Base-by-base conservation (phyloP, 164 flowering plant species). In the Aristolochia contorta region DNA sequence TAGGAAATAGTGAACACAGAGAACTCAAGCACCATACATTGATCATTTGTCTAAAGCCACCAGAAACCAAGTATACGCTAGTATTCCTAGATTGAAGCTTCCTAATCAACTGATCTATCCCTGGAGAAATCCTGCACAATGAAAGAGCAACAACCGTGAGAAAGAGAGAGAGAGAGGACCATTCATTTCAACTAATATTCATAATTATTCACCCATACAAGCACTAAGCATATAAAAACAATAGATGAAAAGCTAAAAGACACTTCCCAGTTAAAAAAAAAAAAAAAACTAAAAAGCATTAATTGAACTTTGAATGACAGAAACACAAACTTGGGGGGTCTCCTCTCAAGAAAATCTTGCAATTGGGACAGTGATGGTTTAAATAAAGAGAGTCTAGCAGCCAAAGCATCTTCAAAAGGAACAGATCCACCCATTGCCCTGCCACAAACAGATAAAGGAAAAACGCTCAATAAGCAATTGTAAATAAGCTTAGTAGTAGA, bases 31-130 rank as follows among this genome's bases (percentile, higher is more conserved):
- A 46, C 24, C 77, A 61, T 85, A 94, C 97, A 60, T 91, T 75
- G 73, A 94, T 94, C 97, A 94, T 94, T 75, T 94, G 99, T 57
- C 96, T 90, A 61, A 94, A 91, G 63, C 99, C 99, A 71, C 99
- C 99, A 54, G 99, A 94, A 59, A 94, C 67, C 63, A 91, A 71
- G 75, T 89, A 89, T 27, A 91, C 90, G 58, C 74, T 68, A 12
- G 58, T 82, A 30, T 77, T 74, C 16, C 74, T 79, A 21, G 82
- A 81, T 69, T 81, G 83, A 61, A 94, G 81, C 77, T 82, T 90
- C 76, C 77, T 76, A 54, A 94, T 75, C 68, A 94, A 71, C 45
- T 80, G 81, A 63, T 76, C 84, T 61, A 94, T 91, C 65, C 95
- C 95, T 23, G 97, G 95, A 71, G 97, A 85, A 67, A 94, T 69